Evolutionary conservation across 176 grass and related monocot genomes (phyloP).

Genomic region (Pontederia paniculata): DNA sequence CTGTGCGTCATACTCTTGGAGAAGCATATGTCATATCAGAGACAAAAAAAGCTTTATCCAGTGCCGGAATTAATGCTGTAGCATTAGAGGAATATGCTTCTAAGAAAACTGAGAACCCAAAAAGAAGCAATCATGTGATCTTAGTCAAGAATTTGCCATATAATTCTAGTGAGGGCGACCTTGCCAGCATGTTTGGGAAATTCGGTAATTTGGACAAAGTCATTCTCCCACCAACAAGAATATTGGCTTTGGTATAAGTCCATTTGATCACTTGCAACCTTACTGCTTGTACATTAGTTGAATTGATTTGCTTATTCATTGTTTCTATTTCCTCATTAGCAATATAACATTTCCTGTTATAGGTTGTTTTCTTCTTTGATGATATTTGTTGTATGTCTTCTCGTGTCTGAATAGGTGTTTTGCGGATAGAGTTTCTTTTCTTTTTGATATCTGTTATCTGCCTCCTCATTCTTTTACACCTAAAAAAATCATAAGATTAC

Average conservation of each 20-base stretch:
- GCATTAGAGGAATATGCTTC: slow-evolving; percentile 73
- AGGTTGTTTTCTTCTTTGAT: not conserved
- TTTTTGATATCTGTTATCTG: too few relatives aligned
- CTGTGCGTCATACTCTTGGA: slow-evolving; percentile 71
- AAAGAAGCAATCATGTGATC: slow-evolving; percentile 92
- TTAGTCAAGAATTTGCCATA: slow-evolving; percentile 89
- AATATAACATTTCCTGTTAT: not conserved
- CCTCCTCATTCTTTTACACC: too few relatives aligned
- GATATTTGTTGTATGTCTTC: not conserved
- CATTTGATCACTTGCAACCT: slow-evolving; percentile 15
- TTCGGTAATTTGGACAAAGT: slow-evolving; percentile 76
- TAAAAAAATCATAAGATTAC: too few relatives aligned
- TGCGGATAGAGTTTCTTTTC: too few relatives aligned
- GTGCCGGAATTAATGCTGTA: slow-evolving; percentile 63
- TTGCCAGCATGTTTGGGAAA: slow-evolving; percentile 63
- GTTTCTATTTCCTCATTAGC: not conserved
- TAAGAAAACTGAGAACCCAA: slow-evolving; percentile 58
- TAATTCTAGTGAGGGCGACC: slow-evolving; percentile 69
- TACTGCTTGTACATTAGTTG: slow-evolving; percentile 5
- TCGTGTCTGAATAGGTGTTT: too few relatives aligned
- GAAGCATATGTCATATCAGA: slow-evolving; percentile 76
- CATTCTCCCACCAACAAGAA: slow-evolving; percentile 71
- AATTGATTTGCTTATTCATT: not conserved
- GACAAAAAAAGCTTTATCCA: slow-evolving; percentile 81
- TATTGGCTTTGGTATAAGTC: slow-evolving; percentile 71